A percentile compares a stretch with the other conserved stretches of the same genome.
Evolutionary conservation across 768 basidiomycete species (phyloP).

Genomic region (Mycena galericulata): DNA sequence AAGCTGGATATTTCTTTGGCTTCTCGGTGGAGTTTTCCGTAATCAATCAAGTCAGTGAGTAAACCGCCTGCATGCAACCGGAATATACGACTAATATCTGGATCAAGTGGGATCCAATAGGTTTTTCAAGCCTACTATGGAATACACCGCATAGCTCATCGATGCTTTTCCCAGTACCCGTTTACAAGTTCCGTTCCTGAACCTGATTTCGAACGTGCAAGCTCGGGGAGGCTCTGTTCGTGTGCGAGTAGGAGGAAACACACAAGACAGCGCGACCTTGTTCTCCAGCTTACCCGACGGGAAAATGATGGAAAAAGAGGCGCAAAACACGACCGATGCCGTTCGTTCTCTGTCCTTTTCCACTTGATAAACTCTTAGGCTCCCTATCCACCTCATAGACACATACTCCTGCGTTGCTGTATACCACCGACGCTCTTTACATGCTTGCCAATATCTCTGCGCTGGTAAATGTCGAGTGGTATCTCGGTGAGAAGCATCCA

Average conservation of each 20-base stretch:
- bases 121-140: conserved; percentile 43
- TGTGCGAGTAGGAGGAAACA: conserved; percentile 76
- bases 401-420: conserved; percentile 74
- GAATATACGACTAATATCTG: neutral
- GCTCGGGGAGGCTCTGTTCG: conserved; percentile 67
- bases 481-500: conserved; percentile 53
- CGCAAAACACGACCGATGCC: conserved; percentile 49
- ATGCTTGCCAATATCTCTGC: conserved; percentile 73
- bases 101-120: conserved; percentile 64
- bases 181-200: conserved; percentile 69
- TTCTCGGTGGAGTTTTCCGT: conserved; percentile 62
- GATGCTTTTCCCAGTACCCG: conserved; percentile 54
- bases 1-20: conserved; percentile 47
- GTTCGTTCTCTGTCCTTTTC: conserved; percentile 42
- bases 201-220: conserved; percentile 70
- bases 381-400: conserved; percentile 53
- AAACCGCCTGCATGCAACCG: neutral
- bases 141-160: conserved; percentile 31
- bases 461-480: conserved; percentile 75
- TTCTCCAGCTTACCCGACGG: conserved; percentile 52
- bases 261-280: conserved; percentile 65
- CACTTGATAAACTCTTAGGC: neutral
- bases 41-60: conserved; percentile 53
- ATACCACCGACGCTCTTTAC: conserved; percentile 74
- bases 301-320: conserved; percentile 63